Base-by-base conservation (phyloP, 805 yeast genomes). In the Candida koratica region DNA sequence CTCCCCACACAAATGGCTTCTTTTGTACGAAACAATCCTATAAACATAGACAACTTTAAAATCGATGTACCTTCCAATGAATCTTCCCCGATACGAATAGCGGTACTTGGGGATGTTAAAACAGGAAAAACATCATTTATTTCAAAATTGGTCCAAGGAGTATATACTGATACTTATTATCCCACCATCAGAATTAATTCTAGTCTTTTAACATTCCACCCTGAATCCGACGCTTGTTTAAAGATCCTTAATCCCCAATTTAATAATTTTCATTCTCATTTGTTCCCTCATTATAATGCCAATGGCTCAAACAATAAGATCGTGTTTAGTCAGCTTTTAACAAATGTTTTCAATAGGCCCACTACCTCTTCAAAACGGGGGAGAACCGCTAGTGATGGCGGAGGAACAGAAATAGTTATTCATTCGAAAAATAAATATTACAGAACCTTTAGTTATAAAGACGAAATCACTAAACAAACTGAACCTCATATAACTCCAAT, bases 161-260 rank as follows among this genome's bases (percentile, higher is more conserved):
- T 65, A 17, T 77, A 71, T 37, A 67, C 77, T 33, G 88, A 81
- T 40, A 82, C 83, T 0, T 81, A 84, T 52, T 84, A 84, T 48
- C 94, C 93, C 4, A 84, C 90, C 3, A 64, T 73, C 28, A 73
- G 69, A 37, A 77, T 79, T 39, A 74, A 73, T 4, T 76, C 86
- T 17, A 64, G 77, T 38, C 52, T 82, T 25, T 68, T 79, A 41
- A 76, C 75, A 13, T 83, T 67, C 49, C 54, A 50, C 5, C 79
- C 89, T 0, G 48, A 38, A 3, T 34, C 47, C 3, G 32, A 42
- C 25, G 33, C 56, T 3, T 40, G 55, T 10, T 7, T 23, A 12
- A 12, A 24, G 3, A 28, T 41, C 4, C 23, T 44, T 4, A 18
- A 37, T 14, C 41, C 41, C 14, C 33, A 31, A 17, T 14, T 22